phyloP scores from a whole-genome alignment of 345 rosid species.

The Salix koriyanagi region DNA sequence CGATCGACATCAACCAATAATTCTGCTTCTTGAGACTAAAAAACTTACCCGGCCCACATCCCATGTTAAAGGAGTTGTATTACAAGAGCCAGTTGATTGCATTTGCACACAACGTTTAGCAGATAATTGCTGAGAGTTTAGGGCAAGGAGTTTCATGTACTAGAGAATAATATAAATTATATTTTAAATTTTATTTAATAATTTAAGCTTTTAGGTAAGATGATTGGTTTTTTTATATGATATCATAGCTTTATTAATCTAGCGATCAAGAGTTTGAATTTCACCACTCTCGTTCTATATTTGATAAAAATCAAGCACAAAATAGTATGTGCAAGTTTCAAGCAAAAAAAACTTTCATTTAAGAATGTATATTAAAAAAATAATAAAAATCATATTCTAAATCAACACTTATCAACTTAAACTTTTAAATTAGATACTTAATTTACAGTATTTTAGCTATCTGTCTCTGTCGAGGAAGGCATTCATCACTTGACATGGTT shows the following conservation, averaged over 20 bases:
- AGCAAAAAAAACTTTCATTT: accelerated
- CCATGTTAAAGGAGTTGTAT: not conserved
- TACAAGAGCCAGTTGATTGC: not conserved
- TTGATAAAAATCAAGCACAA: too few species aligned
- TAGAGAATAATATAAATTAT: too few species aligned
- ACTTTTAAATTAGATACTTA: too few species aligned
- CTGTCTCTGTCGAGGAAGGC: constrained; percentile 8
- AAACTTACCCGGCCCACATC: not conserved
- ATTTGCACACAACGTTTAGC: not conserved
- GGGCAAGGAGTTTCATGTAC: not conserved
- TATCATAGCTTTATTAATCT: too few species aligned
- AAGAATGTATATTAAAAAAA: too few species aligned
- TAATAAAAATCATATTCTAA: too few species aligned
- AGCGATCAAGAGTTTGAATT: too few species aligned
- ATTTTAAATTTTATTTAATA: accelerated
- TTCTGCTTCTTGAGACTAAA: not conserved
- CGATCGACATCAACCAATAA: not conserved
- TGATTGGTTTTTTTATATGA: too few species aligned
- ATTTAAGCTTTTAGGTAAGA: accelerated
- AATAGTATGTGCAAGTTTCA: too few species aligned
- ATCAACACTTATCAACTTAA: too few species aligned
- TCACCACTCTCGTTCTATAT: too few species aligned
- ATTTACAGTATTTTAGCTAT: not conserved
- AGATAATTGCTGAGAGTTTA: not conserved
- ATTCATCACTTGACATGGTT: not conserved